These are phyloP conservation scores for Fonsecaea multimorphosa DNA, from an alignment of 2,329 filamentous ascomycete species.

Conservation along the genomic window DNA sequence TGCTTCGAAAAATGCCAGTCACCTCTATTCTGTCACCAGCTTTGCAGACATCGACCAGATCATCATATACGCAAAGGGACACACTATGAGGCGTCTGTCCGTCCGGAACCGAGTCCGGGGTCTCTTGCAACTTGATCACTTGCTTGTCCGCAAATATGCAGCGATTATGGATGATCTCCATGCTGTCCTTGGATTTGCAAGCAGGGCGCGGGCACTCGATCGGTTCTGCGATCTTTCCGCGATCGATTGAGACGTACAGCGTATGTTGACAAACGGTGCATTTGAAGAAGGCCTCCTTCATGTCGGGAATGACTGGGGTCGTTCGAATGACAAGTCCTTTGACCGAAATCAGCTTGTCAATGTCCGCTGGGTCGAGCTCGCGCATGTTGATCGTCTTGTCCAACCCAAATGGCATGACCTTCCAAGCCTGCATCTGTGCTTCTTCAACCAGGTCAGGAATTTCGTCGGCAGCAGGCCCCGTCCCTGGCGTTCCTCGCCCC, in stretches of 20 bases:
- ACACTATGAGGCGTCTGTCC: slow-evolving; percentile 98
- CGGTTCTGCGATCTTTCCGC: slow-evolving; percentile 94
- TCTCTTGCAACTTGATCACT: slow-evolving; percentile 98
- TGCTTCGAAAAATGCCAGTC: slow-evolving; percentile 95
- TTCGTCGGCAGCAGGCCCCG: slow-evolving; percentile 53
- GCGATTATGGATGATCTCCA: slow-evolving; percentile 97
- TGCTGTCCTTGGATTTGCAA: slow-evolving; percentile 87
- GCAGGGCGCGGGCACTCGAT: slow-evolving; percentile 83
- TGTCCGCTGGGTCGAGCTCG: slow-evolving; percentile 92
- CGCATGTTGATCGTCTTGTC: slow-evolving; percentile 88
- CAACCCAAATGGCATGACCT: slow-evolving; percentile 86
- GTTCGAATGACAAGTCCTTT: slow-evolving; percentile 96
- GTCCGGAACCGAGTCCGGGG: slow-evolving; percentile 89
- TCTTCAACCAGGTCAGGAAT: slow-evolving; percentile 76
- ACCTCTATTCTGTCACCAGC: slow-evolving; percentile 95
- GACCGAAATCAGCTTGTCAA: slow-evolving; percentile 93
- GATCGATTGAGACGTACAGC: slow-evolving; percentile 87
- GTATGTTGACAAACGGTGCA: slow-evolving; percentile 93
- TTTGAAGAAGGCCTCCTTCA: slow-evolving; percentile 98
- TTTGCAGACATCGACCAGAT: slow-evolving; percentile 96
- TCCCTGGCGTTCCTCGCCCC: slow-evolving; percentile 54
- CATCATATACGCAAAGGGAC: slow-evolving; percentile 93
- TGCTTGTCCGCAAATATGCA: slow-evolving; percentile 96
- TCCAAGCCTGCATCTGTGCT: slow-evolving; percentile 79
- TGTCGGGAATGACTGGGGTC: slow-evolving; percentile 95